These are phyloP conservation scores for Turritis glabra DNA, from an alignment of 345 rosid genomes.

Conservation along the genomic window DNA sequence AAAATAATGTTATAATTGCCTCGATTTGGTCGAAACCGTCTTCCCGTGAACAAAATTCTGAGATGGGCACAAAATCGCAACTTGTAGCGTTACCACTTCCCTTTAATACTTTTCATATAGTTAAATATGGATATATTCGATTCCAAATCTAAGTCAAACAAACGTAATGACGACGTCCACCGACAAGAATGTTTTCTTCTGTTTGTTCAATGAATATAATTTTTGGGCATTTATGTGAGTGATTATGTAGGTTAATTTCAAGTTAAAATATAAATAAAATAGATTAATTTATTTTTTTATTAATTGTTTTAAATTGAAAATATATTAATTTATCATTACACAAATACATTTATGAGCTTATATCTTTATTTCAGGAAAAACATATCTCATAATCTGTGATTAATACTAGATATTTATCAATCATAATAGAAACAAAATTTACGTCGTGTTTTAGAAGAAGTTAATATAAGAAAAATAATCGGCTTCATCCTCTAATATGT, in stretches of 20 bases:
- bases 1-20: background rate
- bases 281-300: background rate
- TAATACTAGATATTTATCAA: too few relatives aligned
- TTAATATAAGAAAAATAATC: too few relatives aligned
- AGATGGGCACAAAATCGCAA: background rate
- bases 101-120: too few relatives aligned
- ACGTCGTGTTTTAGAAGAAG: too few relatives aligned
- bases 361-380: too few relatives aligned
- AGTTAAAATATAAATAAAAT: background rate
- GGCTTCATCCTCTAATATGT: too few relatives aligned
- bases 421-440: too few relatives aligned
- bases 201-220: background rate
- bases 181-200: background rate
- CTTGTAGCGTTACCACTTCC: background rate
- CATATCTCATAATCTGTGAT: too few relatives aligned
- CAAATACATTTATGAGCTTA: too few relatives aligned
- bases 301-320: too few relatives aligned
- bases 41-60: background rate
- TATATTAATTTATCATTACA: too few relatives aligned
- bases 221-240: background rate
- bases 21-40: background rate
- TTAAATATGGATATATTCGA: background rate
- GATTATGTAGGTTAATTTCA: background rate
- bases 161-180: background rate
- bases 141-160: background rate